Evolutionary conservation across 495 filamentous ascomycete genomes (phyloP).

Genomic region (Podospora sp.): DNA sequence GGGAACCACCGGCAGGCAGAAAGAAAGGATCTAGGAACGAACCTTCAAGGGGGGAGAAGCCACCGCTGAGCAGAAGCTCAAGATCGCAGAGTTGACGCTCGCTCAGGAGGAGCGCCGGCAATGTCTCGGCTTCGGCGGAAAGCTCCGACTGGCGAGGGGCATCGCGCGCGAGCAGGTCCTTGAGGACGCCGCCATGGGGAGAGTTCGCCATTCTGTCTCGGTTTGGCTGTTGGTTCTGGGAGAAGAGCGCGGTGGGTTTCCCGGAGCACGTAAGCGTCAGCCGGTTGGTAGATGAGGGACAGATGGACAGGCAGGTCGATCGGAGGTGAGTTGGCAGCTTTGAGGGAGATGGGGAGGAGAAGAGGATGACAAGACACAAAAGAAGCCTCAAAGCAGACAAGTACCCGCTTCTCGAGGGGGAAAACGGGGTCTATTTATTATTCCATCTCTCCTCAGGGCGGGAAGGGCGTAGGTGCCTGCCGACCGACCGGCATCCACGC

Average conservation of each 20-base stretch:
- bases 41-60: conserved; percentile 98
- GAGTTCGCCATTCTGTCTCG: conserved; percentile 60
- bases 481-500: neutral
- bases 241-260: neutral
- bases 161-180: conserved; percentile 95
- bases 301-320: neutral
- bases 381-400: neutral
- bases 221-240: neutral
- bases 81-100: conserved; percentile 98
- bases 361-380: neutral
- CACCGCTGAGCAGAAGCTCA: conserved; percentile 92
- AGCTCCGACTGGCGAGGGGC: conserved; percentile 74
- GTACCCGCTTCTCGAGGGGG: neutral
- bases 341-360: neutral
- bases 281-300: neutral
- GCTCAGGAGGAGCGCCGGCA: conserved; percentile 80
- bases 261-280: neutral
- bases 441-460: neutral
- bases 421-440: neutral
- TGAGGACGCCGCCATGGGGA: conserved; percentile 95
- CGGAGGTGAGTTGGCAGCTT: neutral
- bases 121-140: conserved; percentile 76
- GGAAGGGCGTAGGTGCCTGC: neutral
- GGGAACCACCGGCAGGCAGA: neutral
- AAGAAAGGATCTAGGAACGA: conserved; percentile 35